Base-by-base conservation (phyloP, 2,329 filamentous ascomycete genomes). In the Fusarium tuaranense region DNA sequence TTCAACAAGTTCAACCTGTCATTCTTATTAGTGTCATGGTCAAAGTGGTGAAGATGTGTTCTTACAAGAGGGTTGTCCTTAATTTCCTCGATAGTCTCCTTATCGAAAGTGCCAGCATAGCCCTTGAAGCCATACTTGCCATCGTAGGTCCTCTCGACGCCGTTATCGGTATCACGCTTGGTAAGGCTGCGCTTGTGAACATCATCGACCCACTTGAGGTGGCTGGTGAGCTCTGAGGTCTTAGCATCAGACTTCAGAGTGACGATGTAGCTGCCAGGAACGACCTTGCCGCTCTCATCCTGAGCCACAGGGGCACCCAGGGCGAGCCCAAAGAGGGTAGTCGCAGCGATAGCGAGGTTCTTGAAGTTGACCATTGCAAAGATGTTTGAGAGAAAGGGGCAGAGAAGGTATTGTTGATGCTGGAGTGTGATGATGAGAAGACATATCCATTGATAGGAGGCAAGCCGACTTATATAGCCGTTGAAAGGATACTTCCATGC, bases 181-280 rank as follows among this genome's bases (percentile, higher is more conserved):
- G 80, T 82, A 48, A 89, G 71, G 78, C 89, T 89, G 73, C 88
- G 87, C 81, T 87, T 89, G 77, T 87, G 85, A 57, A 91, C 81
- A 46, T 87, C 83, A n/a, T 84, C 85, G 73, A 91, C 84, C 75
- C 84, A 86, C 55, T 80, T 78, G 73, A 89, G 79, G 78, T 91
- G 87, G 55, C 82, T 81, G 44, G 84, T 80, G 73, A 91, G 83
- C 38, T 82, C 83, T 5, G 83, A 82, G 20, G 84, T 79, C 60
- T 81, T 82, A 73, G 85, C 84, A 63, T 85, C 86, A 72, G 83
- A 83, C 81, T 91, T 89, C 82, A 91, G 91, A 59, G 92, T 89
- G 41, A 92, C 86, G 75, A 92, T 91, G 82, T 90, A 92, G 65
- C 85, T 86, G 75, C 81, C 82, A 58, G 83, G 77, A 55, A 85